Percentiles rank a stretch among this genome's conserved stretches.
These are phyloP conservation scores for Metschnikowia orientalis DNA, from an alignment of 805 yeast genomes.

Conservation along the genomic window DNA sequence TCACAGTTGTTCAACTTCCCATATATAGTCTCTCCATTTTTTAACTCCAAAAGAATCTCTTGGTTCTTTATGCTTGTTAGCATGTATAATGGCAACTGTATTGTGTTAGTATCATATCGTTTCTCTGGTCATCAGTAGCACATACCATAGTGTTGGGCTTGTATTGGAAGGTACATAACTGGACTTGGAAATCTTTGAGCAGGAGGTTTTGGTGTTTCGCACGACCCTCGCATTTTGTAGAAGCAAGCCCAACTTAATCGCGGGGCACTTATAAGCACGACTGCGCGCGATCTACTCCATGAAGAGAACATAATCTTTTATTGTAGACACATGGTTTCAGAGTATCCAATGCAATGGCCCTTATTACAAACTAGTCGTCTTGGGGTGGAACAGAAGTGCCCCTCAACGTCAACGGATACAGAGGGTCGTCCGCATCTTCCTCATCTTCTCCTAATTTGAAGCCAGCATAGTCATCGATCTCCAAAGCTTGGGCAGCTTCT, in stretches of 20 bases:
- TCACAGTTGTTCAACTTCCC: slow-evolving; percentile 86
- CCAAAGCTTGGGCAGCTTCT: slow-evolving; percentile 69
- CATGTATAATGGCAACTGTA: slow-evolving; percentile 82
- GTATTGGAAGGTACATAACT: too few relatives aligned
- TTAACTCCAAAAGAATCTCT: slow-evolving; percentile 82
- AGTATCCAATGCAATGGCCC: not conserved
- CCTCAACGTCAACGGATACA: slow-evolving; percentile 46
- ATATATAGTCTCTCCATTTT: slow-evolving; percentile 83
- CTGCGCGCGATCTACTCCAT: too few relatives aligned
- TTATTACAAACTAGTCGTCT: slow-evolving; percentile 18
- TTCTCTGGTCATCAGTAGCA: not conserved
- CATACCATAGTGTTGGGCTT: too few relatives aligned
- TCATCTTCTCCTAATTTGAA: slow-evolving; percentile 46
- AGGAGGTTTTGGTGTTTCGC: slow-evolving; percentile 5
- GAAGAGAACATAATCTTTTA: too few relatives aligned
- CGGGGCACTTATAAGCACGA: too few relatives aligned
- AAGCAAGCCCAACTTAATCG: too few relatives aligned
- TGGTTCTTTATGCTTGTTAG: slow-evolving; percentile 89
- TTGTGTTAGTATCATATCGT: slow-evolving; percentile 6
- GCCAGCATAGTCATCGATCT: slow-evolving; percentile 72
- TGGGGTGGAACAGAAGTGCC: slow-evolving; percentile 45
- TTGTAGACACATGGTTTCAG: too few relatives aligned
- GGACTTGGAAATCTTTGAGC: too few relatives aligned
- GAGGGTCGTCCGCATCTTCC: slow-evolving; percentile 32
- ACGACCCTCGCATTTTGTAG: slow-evolving; percentile 8